A percentile compares a stretch with the other conserved stretches of the same genome.
phyloP scores from a whole-genome alignment of 768 basidiomycete species.

The Naganishia antarctica region DNA sequence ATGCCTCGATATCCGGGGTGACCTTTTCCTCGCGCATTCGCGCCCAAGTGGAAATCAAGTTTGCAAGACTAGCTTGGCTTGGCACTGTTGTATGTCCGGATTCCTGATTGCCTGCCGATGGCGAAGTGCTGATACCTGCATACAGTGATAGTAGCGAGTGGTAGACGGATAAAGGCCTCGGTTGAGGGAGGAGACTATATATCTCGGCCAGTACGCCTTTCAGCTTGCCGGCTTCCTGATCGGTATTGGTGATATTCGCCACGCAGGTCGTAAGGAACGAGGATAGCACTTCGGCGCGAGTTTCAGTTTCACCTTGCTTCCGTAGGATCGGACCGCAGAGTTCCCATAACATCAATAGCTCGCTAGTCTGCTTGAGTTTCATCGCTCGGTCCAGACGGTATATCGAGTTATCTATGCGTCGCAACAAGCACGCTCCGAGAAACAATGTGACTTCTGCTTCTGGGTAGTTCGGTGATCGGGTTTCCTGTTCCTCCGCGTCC shows the following conservation, averaged over 20 bases:
- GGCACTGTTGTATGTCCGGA: neutral
- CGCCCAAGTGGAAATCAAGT: slow-evolving; percentile 62
- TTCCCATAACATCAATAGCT: neutral
- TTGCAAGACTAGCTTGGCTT: slow-evolving; percentile 44
- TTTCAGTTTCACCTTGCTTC: neutral
- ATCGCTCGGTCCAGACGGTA: neutral
- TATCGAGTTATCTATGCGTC: neutral
- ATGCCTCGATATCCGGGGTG: slow-evolving; percentile 61
- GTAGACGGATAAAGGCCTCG: slow-evolving; percentile 26
- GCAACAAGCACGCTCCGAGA: neutral
- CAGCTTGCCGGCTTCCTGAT: neutral
- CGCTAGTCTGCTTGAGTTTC: neutral
- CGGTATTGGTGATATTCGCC: neutral
- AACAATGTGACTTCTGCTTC: neutral
- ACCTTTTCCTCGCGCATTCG: slow-evolving; percentile 60
- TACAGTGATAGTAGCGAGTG: slow-evolving; percentile 24
- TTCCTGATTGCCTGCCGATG: neutral
- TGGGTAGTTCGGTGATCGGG: neutral
- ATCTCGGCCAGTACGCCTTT: slow-evolving; percentile 8
- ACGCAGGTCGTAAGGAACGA: neutral
- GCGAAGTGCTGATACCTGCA: neutral
- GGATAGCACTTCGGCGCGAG: neutral
- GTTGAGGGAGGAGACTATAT: slow-evolving; percentile 11
- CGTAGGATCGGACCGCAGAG: neutral
- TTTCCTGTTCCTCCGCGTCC: neutral